A percentile compares a stretch with the other conserved stretches of the same genome.
Conservation (phyloP, 768 basidiomycete species). For the Neoboletus brunneissimus region DNA sequence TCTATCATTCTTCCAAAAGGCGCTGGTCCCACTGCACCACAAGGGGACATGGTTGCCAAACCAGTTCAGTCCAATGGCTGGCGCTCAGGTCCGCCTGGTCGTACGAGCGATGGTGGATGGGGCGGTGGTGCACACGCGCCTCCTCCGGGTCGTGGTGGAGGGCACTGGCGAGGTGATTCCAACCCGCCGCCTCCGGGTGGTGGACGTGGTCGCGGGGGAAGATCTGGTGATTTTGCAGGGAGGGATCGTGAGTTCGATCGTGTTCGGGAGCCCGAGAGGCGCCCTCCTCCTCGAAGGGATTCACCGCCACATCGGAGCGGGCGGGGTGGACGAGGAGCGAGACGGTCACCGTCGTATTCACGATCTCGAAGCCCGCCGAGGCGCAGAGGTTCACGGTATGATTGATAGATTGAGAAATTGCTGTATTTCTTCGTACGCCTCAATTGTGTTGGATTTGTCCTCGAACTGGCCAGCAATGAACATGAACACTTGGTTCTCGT, state of each 20-base stretch:
- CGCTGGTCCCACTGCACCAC: slow-evolving; percentile 39
- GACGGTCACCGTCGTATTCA: slow-evolving; percentile 37
- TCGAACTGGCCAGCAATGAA: background rate
- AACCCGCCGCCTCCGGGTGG: slow-evolving; percentile 43
- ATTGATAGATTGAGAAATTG: slow-evolving; percentile 18
- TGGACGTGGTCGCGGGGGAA: slow-evolving; percentile 44
- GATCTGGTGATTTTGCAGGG: slow-evolving; percentile 32
- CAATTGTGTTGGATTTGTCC: background rate
- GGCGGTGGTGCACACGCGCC: slow-evolving; percentile 37
- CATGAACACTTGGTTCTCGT: background rate
- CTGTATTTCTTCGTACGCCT: slow-evolving; percentile 2
- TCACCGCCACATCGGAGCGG: slow-evolving; percentile 49
- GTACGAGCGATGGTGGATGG: slow-evolving; percentile 50
- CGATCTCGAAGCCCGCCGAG: slow-evolving; percentile 44
- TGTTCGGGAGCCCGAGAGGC: slow-evolving; percentile 44
- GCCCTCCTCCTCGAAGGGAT: slow-evolving; percentile 48
- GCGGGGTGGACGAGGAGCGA: slow-evolving; percentile 42
- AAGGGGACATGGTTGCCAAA: slow-evolving; percentile 43
- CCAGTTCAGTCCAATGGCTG: slow-evolving; percentile 36
- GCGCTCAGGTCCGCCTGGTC: slow-evolving; percentile 36
- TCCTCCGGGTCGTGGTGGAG: slow-evolving; percentile 50
- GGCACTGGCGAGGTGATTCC: slow-evolving; percentile 76
- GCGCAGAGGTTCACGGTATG: slow-evolving; percentile 34
- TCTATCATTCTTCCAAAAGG: slow-evolving; percentile 76
- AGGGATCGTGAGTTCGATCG: slow-evolving; percentile 39